These are phyloP conservation scores for Spatholobus suberectus DNA, from an alignment of 306 rosid species.

Conservation along the genomic window DNA sequence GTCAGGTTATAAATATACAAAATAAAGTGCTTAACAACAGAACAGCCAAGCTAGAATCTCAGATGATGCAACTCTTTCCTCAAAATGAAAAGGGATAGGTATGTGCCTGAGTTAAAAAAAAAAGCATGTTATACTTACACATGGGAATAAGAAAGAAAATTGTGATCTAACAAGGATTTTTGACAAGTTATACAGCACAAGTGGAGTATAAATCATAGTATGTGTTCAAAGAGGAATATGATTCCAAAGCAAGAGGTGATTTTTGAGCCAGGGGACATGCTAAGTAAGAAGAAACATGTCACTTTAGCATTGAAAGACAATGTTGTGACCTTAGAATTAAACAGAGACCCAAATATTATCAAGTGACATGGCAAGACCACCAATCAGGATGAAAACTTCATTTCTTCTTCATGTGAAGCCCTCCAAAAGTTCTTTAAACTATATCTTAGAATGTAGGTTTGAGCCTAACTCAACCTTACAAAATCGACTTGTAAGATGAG, in stretches of 20 bases:
- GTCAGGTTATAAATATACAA: background rate
- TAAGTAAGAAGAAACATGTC: background rate
- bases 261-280: background rate
- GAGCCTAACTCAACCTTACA: no score
- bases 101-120: conserved; percentile 20
- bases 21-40: background rate
- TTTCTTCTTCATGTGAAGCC: background rate
- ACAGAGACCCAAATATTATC: background rate
- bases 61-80: background rate
- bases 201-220: background rate
- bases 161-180: background rate
- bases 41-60: conserved; percentile 8
- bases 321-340: background rate
- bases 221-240: background rate
- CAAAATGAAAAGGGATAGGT: background rate
- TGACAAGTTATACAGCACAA: no score
- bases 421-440: background rate
- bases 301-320: background rate
- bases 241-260: background rate
- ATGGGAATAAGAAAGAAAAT: background rate
- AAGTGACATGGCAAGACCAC: background rate
- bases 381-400: background rate
- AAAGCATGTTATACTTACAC: background rate
- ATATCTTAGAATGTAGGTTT: no score
- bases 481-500: no score